Evolutionary conservation across 2,329 filamentous ascomycete species (phyloP), one percentile per base, ranked within the genome.

Genomic region (Hypomyces perniciosus): DNA sequence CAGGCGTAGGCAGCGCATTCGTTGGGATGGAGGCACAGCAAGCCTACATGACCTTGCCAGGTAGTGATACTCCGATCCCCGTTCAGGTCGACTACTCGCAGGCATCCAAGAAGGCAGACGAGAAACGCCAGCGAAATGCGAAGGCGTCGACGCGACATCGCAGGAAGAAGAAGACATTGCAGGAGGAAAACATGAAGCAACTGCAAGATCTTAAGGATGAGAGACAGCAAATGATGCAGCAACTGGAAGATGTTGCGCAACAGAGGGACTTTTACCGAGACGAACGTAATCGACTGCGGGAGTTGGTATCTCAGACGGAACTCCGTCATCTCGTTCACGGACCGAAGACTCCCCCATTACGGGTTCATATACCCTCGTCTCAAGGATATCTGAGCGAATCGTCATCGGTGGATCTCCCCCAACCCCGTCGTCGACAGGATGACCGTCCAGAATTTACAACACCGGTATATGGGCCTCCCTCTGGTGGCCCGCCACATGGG

Each of bases 121-220:
- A 95, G 67, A 95, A 93, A 70, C 78, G 90, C 50, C 85, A 86
- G 65, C 81, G 89, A 46, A 95, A 95, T 62, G 90, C 90, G 38
- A 87, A 87, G 44, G 90, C 90, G 5, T 95, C 89, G 51, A 88
- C 88, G 44, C 79, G 90, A 53, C 93, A 95, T 57, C 80, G 90
- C 50, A 82, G 84, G 62, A 80, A 90, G 53, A 84, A 90, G 62
- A 95, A 95, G 70, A 88, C 90, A 62, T 85, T 86, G 65, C 88
- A 92, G 65, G 81, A 80, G 59, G 85, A 90, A 65, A 85, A 85
- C 51, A 80, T 81, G 12, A 76, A 78, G 49, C 84, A 80, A 45
- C 83, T 92, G 56, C 76, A 86, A 46, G 80, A 83, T 57, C 72
- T 92, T 48, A 84, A 89, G 62, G 75, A 79, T 47, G 79, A 85